phyloP scores from a whole-genome alignment of 768 basidiomycete genomes.

The Trametes coccinea region DNA sequence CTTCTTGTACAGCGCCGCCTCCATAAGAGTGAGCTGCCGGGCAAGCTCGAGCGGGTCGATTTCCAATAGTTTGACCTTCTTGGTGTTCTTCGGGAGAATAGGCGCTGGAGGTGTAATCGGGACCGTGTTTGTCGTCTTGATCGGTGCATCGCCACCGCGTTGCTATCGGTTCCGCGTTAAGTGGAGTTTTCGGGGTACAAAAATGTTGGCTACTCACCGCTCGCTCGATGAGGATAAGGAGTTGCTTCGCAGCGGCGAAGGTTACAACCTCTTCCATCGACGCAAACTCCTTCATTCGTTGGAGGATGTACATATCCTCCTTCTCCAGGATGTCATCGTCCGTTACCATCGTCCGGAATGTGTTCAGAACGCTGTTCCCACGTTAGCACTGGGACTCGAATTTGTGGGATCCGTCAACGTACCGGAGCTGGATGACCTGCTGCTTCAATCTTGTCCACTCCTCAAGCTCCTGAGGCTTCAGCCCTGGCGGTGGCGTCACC shows the following conservation, averaged over 20 bases:
- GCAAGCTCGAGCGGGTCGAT: slow-evolving; percentile 89
- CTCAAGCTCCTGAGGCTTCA: slow-evolving; percentile 60
- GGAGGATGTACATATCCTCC: slow-evolving; percentile 80
- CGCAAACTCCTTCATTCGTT: slow-evolving; percentile 80
- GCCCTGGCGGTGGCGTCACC: slow-evolving; percentile 68
- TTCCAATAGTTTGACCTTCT: slow-evolving; percentile 80
- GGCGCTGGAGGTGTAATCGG: slow-evolving; percentile 70
- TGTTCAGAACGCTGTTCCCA: slow-evolving; percentile 65
- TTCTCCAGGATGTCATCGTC: slow-evolving; percentile 84
- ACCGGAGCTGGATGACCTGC: slow-evolving; percentile 86
- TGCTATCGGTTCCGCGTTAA: slow-evolving; percentile 24
- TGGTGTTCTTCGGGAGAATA: slow-evolving; percentile 68
- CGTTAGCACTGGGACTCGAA: neutral
- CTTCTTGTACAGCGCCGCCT: slow-evolving; percentile 81
- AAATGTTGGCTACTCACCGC: slow-evolving; percentile 52
- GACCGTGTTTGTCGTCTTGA: slow-evolving; percentile 55
- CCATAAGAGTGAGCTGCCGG: slow-evolving; percentile 89
- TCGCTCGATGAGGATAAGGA: slow-evolving; percentile 74
- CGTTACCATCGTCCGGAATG: slow-evolving; percentile 84
- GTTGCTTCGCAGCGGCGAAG: slow-evolving; percentile 71
- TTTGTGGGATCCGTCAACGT: slow-evolving; percentile 27
- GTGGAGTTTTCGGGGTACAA: neutral
- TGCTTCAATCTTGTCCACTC: slow-evolving; percentile 89
- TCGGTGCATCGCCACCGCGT: slow-evolving; percentile 58
- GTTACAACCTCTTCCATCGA: slow-evolving; percentile 62